Base-by-base conservation (phyloP, 1,284 basidiomycete species). In the Stygiomarasmius scandens region DNA sequence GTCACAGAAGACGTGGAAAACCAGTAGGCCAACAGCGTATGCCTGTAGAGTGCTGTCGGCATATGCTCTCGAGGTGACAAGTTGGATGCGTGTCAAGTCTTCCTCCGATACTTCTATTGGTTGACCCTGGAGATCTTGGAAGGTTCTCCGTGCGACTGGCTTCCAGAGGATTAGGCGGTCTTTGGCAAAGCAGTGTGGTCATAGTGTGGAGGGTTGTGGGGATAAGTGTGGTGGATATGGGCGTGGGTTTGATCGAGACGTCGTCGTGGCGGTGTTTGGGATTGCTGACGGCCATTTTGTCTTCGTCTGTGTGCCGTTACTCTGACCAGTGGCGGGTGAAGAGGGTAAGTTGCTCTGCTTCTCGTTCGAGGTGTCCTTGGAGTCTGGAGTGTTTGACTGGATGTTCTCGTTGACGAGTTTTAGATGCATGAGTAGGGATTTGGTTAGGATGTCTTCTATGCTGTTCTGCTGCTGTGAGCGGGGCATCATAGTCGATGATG, bases 401-500 rank as follows among this genome's bases (percentile, higher is more conserved):
- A 38, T 23, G 16, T 29, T 19, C 24, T 52, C n/a, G 32, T 38
- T 34, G 19, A 38, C 3, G 4, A 41, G 12, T 19, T n/a, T 52
- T 41, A 52, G 29, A 3, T 41, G 10, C 5, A n/a, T 12, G 3
- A 52, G 29, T 9, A 52, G 14, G 12, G 32, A 11, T 20, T 38
- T 9, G 6, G 32, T 6, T 2, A 48, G 44, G n/a, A 34, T 22
- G 10, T 1, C 43, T 22, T 0, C 14, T 19, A 36, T 46, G 44
- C 12, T 54, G 61, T 36, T 64, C 60, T 16, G 54, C n/a, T 19
- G 60, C 32, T 29, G 59, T 54, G 19, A 51, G 59, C 14, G 61
- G 61, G 22, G 49, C 22, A 43, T 71, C 63, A 58, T 64, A 69
- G 57, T 75, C 64, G 49, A 64, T 41, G 61, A 79, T 47, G 66